Evolutionary conservation across 176 grass and related monocot species (phyloP), one percentile per base, ranked within the genome.

Genomic region (Carex pumila): DNA sequence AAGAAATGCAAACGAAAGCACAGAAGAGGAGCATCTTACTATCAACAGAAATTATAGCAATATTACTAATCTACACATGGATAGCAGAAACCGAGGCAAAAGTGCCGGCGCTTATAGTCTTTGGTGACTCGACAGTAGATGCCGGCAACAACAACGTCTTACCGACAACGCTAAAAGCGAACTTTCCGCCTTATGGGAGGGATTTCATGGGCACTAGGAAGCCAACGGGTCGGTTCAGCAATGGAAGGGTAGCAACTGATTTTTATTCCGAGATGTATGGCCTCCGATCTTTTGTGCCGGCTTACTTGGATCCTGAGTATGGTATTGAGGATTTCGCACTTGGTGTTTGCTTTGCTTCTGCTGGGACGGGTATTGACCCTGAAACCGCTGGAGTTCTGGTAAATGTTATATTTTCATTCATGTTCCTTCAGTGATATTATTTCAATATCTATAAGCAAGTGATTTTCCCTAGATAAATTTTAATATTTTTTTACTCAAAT

Each of bases 261-360:
- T 93, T 95, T 86, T 87, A 86, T 83, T 90, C 93, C 3, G 79
- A 92, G 85, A 86, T 75, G 22, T 78, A 87, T 21, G 93, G 90
- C 0, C 90, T 95, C 54, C 80, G 85, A 11, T 59, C 73, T 0
- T 59, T 87, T 78, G 87, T 95, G 29, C 91, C 91, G 12, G 85
- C 93, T 1, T 96, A 96, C 80, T 89, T 96, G 34, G 89, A 96
- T 67, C 91, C 89, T 3, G 19, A 1, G 14, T 87, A 86, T 19
- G 57, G 75, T 61, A 91, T 96, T 30, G 9, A 36, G 21, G 87
- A 96, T 84, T 91, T 96, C 54, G 83, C 90, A 7, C 13, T 64
- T 55, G 91, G 90, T 6, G 93, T 92, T 60, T 91, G 87, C 85
- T 95, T 95, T 47, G 93, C 93, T 2, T 96, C 93, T 11, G 93